Evolutionary conservation across 768 basidiomycete genomes (phyloP).

Genomic region (Mycena filopes): DNA sequence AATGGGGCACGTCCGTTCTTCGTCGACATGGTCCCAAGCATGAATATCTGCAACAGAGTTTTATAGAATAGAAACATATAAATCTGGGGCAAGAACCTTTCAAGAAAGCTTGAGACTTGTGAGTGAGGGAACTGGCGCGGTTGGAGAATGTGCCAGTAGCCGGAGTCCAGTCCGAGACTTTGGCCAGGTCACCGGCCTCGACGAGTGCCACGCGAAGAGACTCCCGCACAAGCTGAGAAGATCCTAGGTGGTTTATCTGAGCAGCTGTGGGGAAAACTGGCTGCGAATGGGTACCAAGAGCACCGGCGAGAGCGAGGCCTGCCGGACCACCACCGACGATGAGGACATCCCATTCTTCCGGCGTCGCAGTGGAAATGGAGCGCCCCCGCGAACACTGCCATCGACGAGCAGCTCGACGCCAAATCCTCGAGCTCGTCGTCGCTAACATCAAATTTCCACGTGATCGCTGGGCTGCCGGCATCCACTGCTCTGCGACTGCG

Average conservation of each 20-base stretch:
- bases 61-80: conserved; percentile 10
- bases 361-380: conserved; percentile 18
- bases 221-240: conserved; percentile 59
- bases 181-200: conserved; percentile 82
- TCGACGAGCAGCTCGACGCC: conserved; percentile 24
- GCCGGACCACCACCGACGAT: conserved; percentile 96
- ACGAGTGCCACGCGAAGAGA: conserved; percentile 76
- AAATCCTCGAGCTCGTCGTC: conserved; percentile 20
- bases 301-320: conserved; percentile 89
- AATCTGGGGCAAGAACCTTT: conserved; percentile 53
- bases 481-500: not conserved
- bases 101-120: conserved; percentile 74
- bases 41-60: conserved; percentile 68
- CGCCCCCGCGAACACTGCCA: conserved; percentile 10
- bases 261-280: not conserved
- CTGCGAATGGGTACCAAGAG: conserved; percentile 68
- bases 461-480: too few species aligned
- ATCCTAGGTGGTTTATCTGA: conserved; percentile 52
- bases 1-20: conserved; percentile 72
- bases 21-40: conserved; percentile 84
- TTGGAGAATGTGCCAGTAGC: conserved; percentile 73
- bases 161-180: conserved; percentile 74
- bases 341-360: conserved; percentile 82
- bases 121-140: conserved; percentile 88
- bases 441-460: not conserved